Evolutionary conservation across 345 rosid genomes (phyloP).

Genomic region (Kernera saxatilis): DNA sequence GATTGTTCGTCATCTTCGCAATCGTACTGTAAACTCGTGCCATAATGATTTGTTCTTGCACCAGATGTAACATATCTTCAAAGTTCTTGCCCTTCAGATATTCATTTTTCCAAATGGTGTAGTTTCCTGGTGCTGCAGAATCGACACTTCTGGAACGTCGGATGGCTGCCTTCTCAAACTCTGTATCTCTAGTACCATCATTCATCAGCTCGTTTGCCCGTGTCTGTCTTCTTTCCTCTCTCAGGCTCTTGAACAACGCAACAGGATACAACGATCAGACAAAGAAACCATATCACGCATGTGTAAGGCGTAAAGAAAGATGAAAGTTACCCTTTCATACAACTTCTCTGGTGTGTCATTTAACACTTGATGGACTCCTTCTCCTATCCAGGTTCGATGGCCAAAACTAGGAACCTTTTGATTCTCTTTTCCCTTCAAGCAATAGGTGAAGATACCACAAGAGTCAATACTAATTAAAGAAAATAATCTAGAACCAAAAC

Average conservation of each 20-base stretch:
- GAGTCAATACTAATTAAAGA: too few species aligned
- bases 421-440: neutral
- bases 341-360: conserved; percentile 49
- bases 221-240: conserved; percentile 60
- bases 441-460: neutral
- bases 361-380: conserved; percentile 16
- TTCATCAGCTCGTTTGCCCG: conserved; percentile 60
- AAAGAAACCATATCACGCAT: neutral
- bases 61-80: conserved; percentile 61
- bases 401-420: conserved; percentile 3
- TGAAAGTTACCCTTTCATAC: conserved; percentile 56
- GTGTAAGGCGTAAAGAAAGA: neutral
- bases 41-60: conserved; percentile 91
- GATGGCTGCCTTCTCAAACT: conserved; percentile 80
- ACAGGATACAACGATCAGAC: neutral
- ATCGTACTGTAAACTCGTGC: conserved; percentile 69
- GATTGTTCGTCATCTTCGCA: conserved; percentile 63
- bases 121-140: conserved; percentile 73
- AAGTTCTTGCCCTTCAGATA: conserved; percentile 46
- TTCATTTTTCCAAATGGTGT: conserved; percentile 80
- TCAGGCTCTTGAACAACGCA: conserved; percentile 48
- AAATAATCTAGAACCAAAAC: neutral
- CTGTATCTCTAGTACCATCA: conserved; percentile 42
- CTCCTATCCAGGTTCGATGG: conserved; percentile 15
- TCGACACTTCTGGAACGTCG: conserved; percentile 80